phyloP scores from a whole-genome alignment of 805 yeast genomes.

The Pichia insulana region DNA sequence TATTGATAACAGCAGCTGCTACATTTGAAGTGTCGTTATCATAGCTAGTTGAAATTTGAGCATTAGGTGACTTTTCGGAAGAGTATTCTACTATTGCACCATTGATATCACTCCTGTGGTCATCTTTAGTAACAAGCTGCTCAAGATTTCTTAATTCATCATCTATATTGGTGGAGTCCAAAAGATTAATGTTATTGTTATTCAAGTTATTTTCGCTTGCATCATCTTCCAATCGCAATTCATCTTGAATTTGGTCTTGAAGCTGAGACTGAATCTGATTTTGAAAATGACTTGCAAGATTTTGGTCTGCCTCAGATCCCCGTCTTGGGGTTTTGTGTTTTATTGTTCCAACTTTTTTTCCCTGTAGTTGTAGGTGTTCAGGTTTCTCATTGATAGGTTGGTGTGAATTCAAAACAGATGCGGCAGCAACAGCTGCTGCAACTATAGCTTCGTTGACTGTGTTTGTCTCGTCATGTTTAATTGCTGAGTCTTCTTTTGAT shows the following conservation, averaged over 20 bases:
- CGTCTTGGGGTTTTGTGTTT: neutral
- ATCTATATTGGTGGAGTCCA: conserved; percentile 11
- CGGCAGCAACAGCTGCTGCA: neutral
- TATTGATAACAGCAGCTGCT: neutral
- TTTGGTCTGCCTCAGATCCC: neutral
- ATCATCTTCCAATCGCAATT: neutral
- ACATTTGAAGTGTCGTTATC: neutral
- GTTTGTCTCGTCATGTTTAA: neutral
- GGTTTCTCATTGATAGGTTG: neutral
- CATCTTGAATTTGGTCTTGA: conserved; percentile 4
- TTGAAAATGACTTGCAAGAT: conserved; percentile 7
- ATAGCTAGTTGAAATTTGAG: conserved; percentile 4
- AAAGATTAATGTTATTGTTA: neutral
- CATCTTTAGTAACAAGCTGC: neutral
- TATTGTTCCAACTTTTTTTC: neutral
- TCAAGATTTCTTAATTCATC: conserved; percentile 14
- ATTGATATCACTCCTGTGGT: conserved; percentile 1
- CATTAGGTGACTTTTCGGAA: conserved; percentile 2
- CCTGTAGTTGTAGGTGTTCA: too few species aligned
- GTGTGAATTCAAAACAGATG: neutral
- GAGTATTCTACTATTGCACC: conserved; percentile 7
- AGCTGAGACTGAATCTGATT: conserved; percentile 9
- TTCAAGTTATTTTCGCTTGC: neutral
- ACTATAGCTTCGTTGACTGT: neutral
- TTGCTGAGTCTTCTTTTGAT: neutral